These are phyloP conservation scores for Mycena rebaudengoi DNA, from an alignment of 768 basidiomycete species.

Conservation along the genomic window DNA sequence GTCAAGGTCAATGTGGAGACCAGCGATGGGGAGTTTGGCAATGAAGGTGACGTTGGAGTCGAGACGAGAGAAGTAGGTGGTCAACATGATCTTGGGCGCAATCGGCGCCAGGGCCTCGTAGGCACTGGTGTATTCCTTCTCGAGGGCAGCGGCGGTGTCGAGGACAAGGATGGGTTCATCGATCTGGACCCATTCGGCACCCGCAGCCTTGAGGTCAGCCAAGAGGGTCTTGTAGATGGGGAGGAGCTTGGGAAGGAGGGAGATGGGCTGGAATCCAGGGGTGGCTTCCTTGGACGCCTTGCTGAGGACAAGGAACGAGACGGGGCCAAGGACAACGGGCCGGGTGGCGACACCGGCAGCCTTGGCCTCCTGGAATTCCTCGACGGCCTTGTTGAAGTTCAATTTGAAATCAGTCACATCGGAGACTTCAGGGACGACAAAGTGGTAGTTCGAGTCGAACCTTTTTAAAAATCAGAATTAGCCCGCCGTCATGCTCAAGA, in stretches of 20 bases:
- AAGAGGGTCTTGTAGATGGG: constrained; percentile 93
- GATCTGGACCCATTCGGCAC: constrained; percentile 94
- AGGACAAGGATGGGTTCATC: constrained; percentile 97
- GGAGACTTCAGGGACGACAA: constrained; percentile 96
- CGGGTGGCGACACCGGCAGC: constrained; percentile 88
- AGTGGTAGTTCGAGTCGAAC: constrained; percentile 99
- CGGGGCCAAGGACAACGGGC: constrained; percentile 94
- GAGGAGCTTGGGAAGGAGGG: constrained; percentile 87
- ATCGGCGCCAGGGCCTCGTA: constrained; percentile 85
- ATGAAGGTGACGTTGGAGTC: constrained; percentile 90
- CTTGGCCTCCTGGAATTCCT: constrained; percentile 95
- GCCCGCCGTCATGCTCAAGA: no score
- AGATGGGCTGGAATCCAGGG: constrained; percentile 88
- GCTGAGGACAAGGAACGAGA: constrained; percentile 94
- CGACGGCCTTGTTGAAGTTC: constrained; percentile 93
- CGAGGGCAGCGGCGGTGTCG: constrained; percentile 79
- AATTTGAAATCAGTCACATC: constrained; percentile 93
- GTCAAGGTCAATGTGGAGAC: constrained; percentile 96
- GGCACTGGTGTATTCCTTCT: constrained; percentile 80
- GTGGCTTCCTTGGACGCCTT: constrained; percentile 89
- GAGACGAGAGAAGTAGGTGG: constrained; percentile 97
- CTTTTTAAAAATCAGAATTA: constrained; percentile 55
- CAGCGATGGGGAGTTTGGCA: constrained; percentile 90
- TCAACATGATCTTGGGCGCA: constrained; percentile 91
- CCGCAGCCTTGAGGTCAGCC: constrained; percentile 89